Conservation (phyloP, 441 rosid genomes). For the Arabidopsis lyrata region DNA sequence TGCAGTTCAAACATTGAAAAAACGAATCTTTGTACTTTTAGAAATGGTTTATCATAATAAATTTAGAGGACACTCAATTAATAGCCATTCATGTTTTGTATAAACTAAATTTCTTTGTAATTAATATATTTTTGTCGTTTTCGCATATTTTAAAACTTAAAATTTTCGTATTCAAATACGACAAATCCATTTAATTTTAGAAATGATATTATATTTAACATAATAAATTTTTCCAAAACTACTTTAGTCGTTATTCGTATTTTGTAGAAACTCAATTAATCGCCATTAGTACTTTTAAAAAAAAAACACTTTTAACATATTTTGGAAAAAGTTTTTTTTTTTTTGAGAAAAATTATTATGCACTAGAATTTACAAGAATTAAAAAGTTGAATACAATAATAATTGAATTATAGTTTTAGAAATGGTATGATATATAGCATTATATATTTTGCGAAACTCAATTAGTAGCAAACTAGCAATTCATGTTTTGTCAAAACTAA, state of each 20-base stretch:
- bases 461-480: not conserved
- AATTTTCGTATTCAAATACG: not conserved
- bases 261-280: not conserved
- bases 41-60: not conserved
- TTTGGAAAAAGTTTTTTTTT: not conserved
- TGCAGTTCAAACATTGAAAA: not conserved
- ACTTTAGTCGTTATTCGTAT: constrained; percentile 1
- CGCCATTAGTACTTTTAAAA: not conserved
- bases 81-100: not conserved
- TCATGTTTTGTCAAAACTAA: not conserved
- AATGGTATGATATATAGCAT: not conserved
- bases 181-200: constrained; percentile 1
- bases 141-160: not conserved
- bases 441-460: not conserved
- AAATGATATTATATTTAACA: not conserved
- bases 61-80: not conserved
- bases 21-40: not conserved
- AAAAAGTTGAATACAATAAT: not conserved
- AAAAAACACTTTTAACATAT: not conserved
- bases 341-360: not conserved
- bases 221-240: not conserved
- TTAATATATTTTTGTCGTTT: not conserved
- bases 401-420: not conserved
- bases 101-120: not conserved
- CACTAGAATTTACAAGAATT: not conserved